Evolutionary conservation across 768 basidiomycete species (phyloP).

Genomic region (Amanita pallidorosea): DNA sequence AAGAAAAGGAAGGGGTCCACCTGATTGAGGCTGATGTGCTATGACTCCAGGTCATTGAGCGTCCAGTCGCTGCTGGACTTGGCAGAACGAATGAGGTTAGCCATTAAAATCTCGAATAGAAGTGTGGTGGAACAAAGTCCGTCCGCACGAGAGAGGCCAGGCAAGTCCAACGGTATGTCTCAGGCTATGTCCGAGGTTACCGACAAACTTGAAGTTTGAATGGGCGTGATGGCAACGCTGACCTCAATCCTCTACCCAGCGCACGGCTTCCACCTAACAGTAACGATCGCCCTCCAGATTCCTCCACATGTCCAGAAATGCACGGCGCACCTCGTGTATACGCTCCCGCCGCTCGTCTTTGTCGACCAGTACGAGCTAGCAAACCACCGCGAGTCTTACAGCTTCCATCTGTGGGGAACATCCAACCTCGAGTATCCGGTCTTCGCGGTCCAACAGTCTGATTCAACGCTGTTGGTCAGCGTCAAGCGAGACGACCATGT

Average conservation of each 20-base stretch:
- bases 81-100: no score
- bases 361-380: conserved; percentile 39
- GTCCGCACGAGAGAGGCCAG: no score
- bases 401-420: conserved; percentile 28
- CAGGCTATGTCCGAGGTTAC: no score
- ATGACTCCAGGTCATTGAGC: no score
- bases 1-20: no score
- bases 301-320: conserved; percentile 16
- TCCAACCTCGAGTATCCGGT: conserved; percentile 38
- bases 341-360: conserved; percentile 31
- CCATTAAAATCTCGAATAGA: no score
- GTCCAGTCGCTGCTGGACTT: no score
- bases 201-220: no score
- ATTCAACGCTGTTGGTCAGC: conserved; percentile 17
- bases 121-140: no score
- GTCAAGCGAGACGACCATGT: conserved; percentile 15
- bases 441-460: conserved; percentile 19
- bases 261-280: conserved; percentile 29
- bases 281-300: conserved; percentile 18
- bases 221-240: conserved; percentile 18
- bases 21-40: no score
- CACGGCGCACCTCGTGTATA: conserved; percentile 26
- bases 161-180: no score
- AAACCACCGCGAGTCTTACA: conserved; percentile 24
- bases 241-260: conserved; percentile 18